These are phyloP conservation scores for Mycena filopes DNA, from an alignment of 768 basidiomycete species.

Conservation along the genomic window DNA sequence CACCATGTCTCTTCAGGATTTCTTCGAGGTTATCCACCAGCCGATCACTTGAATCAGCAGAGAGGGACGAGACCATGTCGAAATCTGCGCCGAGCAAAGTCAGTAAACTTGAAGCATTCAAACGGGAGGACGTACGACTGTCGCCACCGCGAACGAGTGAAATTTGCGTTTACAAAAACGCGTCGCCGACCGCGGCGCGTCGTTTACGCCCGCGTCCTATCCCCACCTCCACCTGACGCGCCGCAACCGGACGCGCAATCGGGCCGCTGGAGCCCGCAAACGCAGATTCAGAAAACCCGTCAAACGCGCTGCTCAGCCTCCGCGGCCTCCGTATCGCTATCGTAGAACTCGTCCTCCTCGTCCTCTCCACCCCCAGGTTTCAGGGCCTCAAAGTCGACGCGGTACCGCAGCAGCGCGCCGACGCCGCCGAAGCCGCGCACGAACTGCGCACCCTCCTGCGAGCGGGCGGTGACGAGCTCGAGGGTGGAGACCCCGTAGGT, in stretches of 20 bases:
- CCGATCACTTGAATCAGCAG: no score
- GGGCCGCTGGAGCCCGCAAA: constrained; percentile 73
- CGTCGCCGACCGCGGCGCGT: no score
- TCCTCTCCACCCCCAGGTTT: constrained; percentile 67
- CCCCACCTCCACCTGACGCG: constrained; percentile 77
- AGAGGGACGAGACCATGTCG: no score
- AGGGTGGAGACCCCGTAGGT: constrained; percentile 97
- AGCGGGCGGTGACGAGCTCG: constrained; percentile 95
- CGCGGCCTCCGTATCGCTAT: constrained; percentile 74
- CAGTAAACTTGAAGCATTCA: no score
- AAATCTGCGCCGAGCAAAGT: no score
- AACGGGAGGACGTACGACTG: no score
- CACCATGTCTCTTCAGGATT: no score
- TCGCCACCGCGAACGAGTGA: no score
- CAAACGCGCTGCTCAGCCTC: constrained; percentile 82
- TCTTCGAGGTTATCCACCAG: no score
- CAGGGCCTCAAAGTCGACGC: constrained; percentile 93
- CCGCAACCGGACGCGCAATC: constrained; percentile 78
- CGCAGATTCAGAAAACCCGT: no score
- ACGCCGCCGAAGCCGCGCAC: constrained; percentile 99
- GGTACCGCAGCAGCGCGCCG: constrained; percentile 94
- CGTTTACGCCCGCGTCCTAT: constrained; percentile 31
- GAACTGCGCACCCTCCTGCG: constrained; percentile 97
- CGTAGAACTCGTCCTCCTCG: constrained; percentile 89
- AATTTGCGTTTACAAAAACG: no score